Evolutionary conservation across 2,329 filamentous ascomycete genomes (phyloP).

Genomic region (Fusarium sambucinum): DNA sequence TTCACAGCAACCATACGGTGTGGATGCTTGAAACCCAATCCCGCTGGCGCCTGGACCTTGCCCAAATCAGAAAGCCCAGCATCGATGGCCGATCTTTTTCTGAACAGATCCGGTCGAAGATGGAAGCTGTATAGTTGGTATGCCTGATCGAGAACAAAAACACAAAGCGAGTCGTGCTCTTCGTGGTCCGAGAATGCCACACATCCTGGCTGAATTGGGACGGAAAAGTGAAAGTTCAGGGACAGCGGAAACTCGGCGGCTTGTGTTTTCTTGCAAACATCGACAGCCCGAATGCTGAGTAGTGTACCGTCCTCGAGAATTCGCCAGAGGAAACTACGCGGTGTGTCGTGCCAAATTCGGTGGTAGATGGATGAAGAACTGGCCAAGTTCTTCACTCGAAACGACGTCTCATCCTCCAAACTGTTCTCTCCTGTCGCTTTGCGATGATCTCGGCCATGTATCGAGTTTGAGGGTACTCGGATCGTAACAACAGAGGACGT

Average conservation of each 20-base stretch:
- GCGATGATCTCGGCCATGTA: conserved; percentile 59
- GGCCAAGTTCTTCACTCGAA: conserved; percentile 79
- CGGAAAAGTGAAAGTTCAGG: conserved; percentile 81
- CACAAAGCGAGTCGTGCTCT: conserved; percentile 80
- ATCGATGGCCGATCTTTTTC: conserved; percentile 75
- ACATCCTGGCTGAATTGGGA: conserved; percentile 79
- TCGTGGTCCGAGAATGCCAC: conserved; percentile 84
- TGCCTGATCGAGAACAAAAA: conserved; percentile 83
- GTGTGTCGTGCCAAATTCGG: conserved; percentile 78
- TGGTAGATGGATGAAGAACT: conserved; percentile 87
- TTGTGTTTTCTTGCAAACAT: conserved; percentile 77
- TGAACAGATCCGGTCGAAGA: conserved; percentile 86
- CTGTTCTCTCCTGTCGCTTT: conserved; percentile 52
- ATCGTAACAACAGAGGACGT: conserved; percentile 78
- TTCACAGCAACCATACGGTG: conserved; percentile 83
- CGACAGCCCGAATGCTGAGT: conserved; percentile 85
- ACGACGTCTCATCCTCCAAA: conserved; percentile 78
- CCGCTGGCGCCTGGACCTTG: conserved; percentile 78
- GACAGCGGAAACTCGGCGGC: conserved; percentile 78
- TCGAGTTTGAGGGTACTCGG: conserved; percentile 69
- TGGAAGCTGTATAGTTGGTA: conserved; percentile 86
- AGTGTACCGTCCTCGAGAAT: conserved; percentile 83
- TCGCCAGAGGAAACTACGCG: conserved; percentile 91
- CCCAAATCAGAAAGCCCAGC: conserved; percentile 80
- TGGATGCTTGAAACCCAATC: conserved; percentile 80